Base-by-base conservation (phyloP, 768 basidiomycete species). In the Psilocybe azurescens region DNA sequence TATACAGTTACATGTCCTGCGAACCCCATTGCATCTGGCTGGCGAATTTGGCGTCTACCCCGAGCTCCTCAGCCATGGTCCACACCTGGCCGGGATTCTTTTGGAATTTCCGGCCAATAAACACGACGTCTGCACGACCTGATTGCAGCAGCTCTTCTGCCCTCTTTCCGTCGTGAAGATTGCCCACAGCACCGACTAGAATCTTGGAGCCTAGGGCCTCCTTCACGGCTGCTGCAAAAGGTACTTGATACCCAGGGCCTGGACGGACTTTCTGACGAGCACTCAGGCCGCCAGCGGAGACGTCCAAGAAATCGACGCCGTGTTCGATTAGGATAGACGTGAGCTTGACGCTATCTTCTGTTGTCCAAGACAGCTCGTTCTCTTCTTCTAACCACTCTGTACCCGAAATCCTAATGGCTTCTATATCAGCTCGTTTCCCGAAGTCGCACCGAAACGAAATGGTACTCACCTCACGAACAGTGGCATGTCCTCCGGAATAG, bases 261-360 rank as follows among this genome's bases (percentile, higher is more conserved):
- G 59, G 46, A 28, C 70, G 70, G 41, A 80, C 67, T 55, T 75
- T 72, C 61, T 85, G 84, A 46, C 68, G 67, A 1, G 78, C 72
- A 62, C 81, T 74, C 55, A 81, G 84, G 1, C 91, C 93, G 3
- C 87, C 91, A 0, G 81, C 80, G 3, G 87, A 89, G 32, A 91
- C 83, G 65, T 94, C 93, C 51, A 94, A 73, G 36, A 94, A 75
- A 71, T 94, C 93, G 57, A 94, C 83, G 6, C 91, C 91, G 47
- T 86, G 81, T 13, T 83, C 80, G 18, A 77, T 78, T 8, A 94
- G 80, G 60, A 87, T 81, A 9, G 78, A 75, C 1, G 87, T 84
- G 29, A 93, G 76, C 24, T 80, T 76, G 18, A 83, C 84, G 1
- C 88, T 90, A 69, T 94, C 93, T 69, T 89, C 85, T 1, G 83